Evolutionary conservation across 495 filamentous ascomycete genomes (phyloP).

Genomic region (Lophiotrema nucula): DNA sequence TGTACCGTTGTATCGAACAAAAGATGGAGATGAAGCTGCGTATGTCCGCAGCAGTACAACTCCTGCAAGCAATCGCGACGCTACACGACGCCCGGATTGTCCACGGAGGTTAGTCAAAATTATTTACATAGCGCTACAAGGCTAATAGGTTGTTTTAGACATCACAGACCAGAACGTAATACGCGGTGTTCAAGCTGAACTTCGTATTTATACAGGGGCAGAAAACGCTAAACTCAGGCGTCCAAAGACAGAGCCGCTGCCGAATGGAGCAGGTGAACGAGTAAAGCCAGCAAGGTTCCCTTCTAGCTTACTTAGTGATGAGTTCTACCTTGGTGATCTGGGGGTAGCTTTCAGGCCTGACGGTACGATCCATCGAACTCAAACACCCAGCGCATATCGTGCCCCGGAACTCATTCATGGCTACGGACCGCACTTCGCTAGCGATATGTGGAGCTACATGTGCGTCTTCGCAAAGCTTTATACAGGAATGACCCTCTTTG

Average conservation of each 20-base stretch:
- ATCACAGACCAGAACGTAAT: too few species aligned
- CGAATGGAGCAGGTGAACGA: too few species aligned
- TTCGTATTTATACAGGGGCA: too few species aligned
- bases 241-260: too few species aligned
- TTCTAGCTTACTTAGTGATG: neutral
- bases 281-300: neutral
- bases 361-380: neutral
- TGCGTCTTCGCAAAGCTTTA: conserved; percentile 39
- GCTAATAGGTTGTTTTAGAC: too few species aligned
- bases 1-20: neutral
- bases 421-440: conserved; percentile 36
- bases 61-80: neutral
- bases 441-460: conserved; percentile 45
- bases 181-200: too few species aligned
- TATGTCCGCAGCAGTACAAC: neutral
- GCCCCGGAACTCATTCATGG: conserved; percentile 39
- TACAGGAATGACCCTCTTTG: conserved; percentile 9
- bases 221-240: too few species aligned
- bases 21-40: neutral
- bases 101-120: conserved; percentile 1
- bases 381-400: conserved; percentile 17
- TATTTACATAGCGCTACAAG: too few species aligned
- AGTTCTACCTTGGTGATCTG: neutral
- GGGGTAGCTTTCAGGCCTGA: neutral
- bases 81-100: conserved; percentile 2